phyloP scores from a whole-genome alignment of 2,329 filamentous ascomycete genomes.

The Cordyceps cateniannulata region DNA sequence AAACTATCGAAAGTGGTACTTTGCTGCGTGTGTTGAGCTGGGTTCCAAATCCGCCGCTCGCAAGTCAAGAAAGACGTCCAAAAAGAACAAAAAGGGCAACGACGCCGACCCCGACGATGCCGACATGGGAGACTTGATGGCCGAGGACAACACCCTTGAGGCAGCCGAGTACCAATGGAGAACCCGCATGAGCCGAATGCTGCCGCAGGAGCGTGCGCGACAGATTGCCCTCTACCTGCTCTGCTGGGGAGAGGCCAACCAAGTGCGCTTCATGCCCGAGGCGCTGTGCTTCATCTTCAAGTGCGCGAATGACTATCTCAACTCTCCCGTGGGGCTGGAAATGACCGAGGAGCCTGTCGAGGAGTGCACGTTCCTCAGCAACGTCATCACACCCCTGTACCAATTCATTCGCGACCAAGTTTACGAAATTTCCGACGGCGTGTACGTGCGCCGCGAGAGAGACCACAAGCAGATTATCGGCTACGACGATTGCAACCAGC shows the following conservation, averaged over 20 bases:
- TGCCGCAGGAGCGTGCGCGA: conserved; percentile 88
- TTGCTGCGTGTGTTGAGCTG: conserved; percentile 90
- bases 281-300: conserved; percentile 98
- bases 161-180: conserved; percentile 98
- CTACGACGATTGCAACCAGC: conserved; percentile 98
- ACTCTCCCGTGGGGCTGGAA: conserved; percentile 61
- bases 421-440: conserved; percentile 91
- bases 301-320: conserved; percentile 92
- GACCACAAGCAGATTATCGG: conserved; percentile 92
- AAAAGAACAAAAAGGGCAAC: conserved; percentile 64
- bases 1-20: conserved; percentile 99
- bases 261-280: conserved; percentile 96
- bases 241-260: conserved; percentile 97
- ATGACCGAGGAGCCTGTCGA: conserved; percentile 36
- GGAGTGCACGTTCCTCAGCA: conserved; percentile 91
- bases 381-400: conserved; percentile 90
- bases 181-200: conserved; percentile 99
- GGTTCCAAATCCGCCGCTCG: conserved; percentile 74
- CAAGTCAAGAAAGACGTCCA: conserved; percentile 57
- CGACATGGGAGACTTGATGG: conserved; percentile 55
- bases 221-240: conserved; percentile 89
- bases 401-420: conserved; percentile 92
- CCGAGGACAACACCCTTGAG: conserved; percentile 87
- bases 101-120: conserved; percentile 42
- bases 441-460: conserved; percentile 89